Evolutionary conservation across 2,329 filamentous ascomycete species (phyloP), one percentile per base, ranked within the genome.

Genomic region (Thelonectria blattea): DNA sequence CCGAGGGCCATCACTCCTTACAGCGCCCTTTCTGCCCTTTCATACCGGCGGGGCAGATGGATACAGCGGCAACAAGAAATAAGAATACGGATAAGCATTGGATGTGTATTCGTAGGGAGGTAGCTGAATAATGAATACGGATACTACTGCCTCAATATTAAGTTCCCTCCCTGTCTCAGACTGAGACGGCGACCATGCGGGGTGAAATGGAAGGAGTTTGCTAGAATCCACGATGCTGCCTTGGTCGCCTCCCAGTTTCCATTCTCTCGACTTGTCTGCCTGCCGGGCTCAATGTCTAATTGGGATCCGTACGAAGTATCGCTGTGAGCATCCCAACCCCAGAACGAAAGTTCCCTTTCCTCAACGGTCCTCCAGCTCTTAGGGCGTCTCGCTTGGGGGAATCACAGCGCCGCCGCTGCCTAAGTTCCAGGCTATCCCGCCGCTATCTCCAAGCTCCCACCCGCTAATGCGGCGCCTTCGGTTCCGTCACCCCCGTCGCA

Each of bases 381-480:
- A 42, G 27, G 17, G 8, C 10, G 18, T 24, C 17, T 56, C 52
- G 52, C 52, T 49, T n/a, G 27, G 27, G 22, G 5, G 18, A 32
- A 27, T 18, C 30, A 41, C 24, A 45, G 42, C 48, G 58, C 34
- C 34, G 43, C 27, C 22, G 53, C 32, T 49, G 46, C 53, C 46
- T 49, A 50, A 34, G 15, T 15, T 32, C 12, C 18, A 58, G 45
- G 37, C 48, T 32, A 14, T 37, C 30, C 32, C 47, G 49, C 37
- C 34, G 47, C 56, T 37, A 37, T 37, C 34, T 7, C 15, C 34
- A 37, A 37, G 34, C 42, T 22, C 45, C 42, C 52, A 57, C 50
- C 64, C 67, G 64, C 65, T 67, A 63, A 59, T 17, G 47, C n/a
- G 49, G 39, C 56, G 59, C 52, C 51, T n/a, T 54, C 42, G 34